Evolutionary conservation across 2,329 filamentous ascomycete genomes (phyloP).

Genomic region (Tolypocladium amazonense): DNA sequence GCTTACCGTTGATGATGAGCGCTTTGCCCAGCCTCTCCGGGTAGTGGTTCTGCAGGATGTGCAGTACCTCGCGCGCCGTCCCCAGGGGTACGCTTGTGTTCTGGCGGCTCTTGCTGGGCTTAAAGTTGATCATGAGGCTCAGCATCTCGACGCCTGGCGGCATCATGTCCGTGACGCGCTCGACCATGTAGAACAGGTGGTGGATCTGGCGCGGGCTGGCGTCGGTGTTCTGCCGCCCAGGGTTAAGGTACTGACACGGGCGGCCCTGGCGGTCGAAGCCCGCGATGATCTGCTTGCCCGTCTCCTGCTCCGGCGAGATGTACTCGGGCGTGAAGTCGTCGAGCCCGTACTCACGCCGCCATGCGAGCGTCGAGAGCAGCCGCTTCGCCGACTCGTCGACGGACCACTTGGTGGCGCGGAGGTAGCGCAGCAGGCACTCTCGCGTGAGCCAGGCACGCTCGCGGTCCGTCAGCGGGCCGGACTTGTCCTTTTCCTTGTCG

Average conservation of each 20-base stretch:
- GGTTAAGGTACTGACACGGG: constrained; percentile 86
- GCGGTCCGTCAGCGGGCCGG: constrained; percentile 58
- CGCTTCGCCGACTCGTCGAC: constrained; percentile 65
- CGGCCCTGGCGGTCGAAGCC: constrained; percentile 78
- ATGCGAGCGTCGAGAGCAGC: constrained; percentile 69
- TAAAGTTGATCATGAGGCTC: constrained; percentile 86
- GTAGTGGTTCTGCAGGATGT: constrained; percentile 91
- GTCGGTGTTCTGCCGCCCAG: constrained; percentile 87
- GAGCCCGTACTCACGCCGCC: constrained; percentile 85
- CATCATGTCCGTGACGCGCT: constrained; percentile 81
- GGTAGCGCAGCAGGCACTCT: constrained; percentile 86
- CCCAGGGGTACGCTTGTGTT: constrained; percentile 63
- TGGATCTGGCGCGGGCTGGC: constrained; percentile 77
- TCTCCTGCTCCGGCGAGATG: constrained; percentile 89
- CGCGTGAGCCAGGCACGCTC: constrained; percentile 87
- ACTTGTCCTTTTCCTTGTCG: constrained; percentile 46
- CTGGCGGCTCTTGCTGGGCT: constrained; percentile 61
- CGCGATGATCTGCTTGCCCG: constrained; percentile 84
- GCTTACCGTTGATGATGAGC: constrained; percentile 74
- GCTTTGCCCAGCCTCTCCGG: constrained; percentile 84
- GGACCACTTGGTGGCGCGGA: constrained; percentile 88
- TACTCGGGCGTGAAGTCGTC: constrained; percentile 72
- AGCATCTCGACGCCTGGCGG: constrained; percentile 77
- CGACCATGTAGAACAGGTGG: constrained; percentile 92
- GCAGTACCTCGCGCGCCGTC: constrained; percentile 72